These are phyloP conservation scores for Tricharina praecox DNA, from an alignment of 495 filamentous ascomycete genomes.

Conservation along the genomic window DNA sequence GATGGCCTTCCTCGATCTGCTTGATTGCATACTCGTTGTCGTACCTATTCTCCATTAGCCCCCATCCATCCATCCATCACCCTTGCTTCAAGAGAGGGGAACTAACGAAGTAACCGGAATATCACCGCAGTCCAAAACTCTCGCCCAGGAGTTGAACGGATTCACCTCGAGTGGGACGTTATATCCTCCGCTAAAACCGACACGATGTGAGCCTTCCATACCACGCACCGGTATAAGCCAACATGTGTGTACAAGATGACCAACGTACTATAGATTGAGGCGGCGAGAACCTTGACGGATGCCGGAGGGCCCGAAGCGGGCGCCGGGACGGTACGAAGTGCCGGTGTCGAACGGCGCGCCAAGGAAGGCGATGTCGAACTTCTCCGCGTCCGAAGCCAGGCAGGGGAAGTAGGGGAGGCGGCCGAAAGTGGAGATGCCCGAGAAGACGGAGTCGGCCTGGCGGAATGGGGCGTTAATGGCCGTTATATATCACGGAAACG, in stretches of 20 bases:
- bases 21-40: conserved; percentile 61
- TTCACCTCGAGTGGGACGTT: conserved; percentile 35
- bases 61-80: not conserved
- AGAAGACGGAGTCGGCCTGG: conserved; percentile 56
- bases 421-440: conserved; percentile 60
- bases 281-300: conserved; percentile 57
- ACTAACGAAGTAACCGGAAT: conserved; percentile 47
- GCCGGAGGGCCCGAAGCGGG: conserved; percentile 64
- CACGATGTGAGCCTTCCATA: conserved; percentile 4
- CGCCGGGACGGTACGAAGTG: conserved; percentile 64
- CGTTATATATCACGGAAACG: no score
- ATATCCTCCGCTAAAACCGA: conserved; percentile 29
- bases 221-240: no score
- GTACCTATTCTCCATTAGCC: conserved; percentile 26
- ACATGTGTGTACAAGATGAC: no score
- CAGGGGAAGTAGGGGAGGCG: conserved; percentile 64
- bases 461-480: no score
- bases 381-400: conserved; percentile 46
- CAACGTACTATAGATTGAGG: conserved; percentile 27
- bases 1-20: conserved; percentile 53
- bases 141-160: conserved; percentile 48
- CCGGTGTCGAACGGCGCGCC: conserved; percentile 41
- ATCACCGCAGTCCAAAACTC: conserved; percentile 60
- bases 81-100: not conserved
- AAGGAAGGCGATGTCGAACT: conserved; percentile 70